Evolutionary conservation across 495 filamentous ascomycete species (phyloP).

Genomic region (Trichoderma virens): DNA sequence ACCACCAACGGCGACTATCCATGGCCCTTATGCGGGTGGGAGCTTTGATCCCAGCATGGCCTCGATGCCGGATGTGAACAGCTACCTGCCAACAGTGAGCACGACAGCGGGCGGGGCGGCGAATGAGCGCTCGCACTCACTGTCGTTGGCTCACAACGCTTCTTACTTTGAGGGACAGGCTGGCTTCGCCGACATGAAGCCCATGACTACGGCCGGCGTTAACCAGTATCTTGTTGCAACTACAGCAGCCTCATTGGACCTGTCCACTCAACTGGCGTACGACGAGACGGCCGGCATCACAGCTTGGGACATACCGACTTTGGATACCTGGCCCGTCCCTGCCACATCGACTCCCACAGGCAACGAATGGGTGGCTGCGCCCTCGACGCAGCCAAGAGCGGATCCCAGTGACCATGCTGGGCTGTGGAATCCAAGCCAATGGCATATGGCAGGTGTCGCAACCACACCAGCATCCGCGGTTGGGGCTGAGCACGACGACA

Average conservation of each 20-base stretch:
- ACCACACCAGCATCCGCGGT: not conserved
- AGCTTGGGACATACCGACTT: conserved; percentile 8
- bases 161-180: not conserved
- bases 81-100: conserved; percentile 2
- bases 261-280: not conserved
- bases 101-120: not conserved
- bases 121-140: not conserved
- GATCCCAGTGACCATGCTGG: not conserved
- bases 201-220: not conserved
- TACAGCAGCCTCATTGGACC: not conserved
- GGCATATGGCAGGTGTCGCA: not conserved
- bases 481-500: conserved; percentile 1
- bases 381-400: not conserved
- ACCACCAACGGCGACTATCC: conserved; percentile 26
- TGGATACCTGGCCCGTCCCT: conserved; percentile 5
- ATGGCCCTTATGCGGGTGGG: conserved; percentile 21
- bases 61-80: conserved; percentile 1
- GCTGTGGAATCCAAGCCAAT: conserved; percentile 1
- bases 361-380: not conserved
- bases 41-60: conserved; percentile 13
- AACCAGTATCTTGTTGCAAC: not conserved
- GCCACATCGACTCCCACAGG: not conserved
- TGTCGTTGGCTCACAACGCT: not conserved
- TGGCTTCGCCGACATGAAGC: conserved; percentile 9
- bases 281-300: not conserved